A percentile compares a stretch with the other conserved stretches of the same genome.
These are phyloP conservation scores for Urochloa ruziziensis DNA, from an alignment of 176 grass and related monocot species.

Conservation along the genomic window DNA sequence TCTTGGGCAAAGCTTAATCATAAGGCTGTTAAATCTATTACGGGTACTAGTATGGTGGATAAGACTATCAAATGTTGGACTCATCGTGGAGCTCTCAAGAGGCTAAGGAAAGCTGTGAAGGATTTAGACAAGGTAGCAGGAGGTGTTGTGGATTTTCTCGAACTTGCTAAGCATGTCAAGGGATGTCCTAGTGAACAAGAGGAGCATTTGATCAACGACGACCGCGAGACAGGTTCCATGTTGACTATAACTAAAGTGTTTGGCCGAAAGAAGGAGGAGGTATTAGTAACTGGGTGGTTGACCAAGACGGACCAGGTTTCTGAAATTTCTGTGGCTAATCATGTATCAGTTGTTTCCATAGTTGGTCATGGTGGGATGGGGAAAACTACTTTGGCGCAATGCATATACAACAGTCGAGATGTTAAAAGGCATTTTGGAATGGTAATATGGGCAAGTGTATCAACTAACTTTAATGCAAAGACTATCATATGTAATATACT, in stretches of 20 bases:
- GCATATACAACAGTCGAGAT: slow-evolving; percentile 6
- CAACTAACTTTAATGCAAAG: slow-evolving; percentile 14
- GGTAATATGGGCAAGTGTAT: slow-evolving; percentile 36
- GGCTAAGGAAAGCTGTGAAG: background rate
- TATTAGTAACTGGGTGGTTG: background rate
- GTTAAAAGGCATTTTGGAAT: background rate
- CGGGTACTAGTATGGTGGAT: background rate
- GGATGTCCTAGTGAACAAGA: background rate
- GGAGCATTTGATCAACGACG: background rate
- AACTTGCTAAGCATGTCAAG: background rate
- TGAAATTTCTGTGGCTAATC: background rate
- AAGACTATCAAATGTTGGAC: too few relatives aligned
- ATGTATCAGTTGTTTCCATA: slow-evolving; percentile 19
- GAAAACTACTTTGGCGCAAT: slow-evolving; percentile 38
- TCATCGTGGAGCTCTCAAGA: background rate
- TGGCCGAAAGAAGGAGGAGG: background rate
- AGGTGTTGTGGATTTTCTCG: background rate
- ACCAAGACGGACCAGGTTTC: background rate
- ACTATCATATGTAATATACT: background rate
- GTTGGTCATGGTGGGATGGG: slow-evolving; percentile 45
- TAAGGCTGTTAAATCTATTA: slow-evolving; percentile 26
- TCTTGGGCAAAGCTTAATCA: background rate
- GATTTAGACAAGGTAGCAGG: background rate
- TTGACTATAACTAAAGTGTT: background rate
- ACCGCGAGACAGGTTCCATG: slow-evolving; percentile 25